Conservation (phyloP, 352 stramenopile species). For the Globisporangium abappressorium region DNA sequence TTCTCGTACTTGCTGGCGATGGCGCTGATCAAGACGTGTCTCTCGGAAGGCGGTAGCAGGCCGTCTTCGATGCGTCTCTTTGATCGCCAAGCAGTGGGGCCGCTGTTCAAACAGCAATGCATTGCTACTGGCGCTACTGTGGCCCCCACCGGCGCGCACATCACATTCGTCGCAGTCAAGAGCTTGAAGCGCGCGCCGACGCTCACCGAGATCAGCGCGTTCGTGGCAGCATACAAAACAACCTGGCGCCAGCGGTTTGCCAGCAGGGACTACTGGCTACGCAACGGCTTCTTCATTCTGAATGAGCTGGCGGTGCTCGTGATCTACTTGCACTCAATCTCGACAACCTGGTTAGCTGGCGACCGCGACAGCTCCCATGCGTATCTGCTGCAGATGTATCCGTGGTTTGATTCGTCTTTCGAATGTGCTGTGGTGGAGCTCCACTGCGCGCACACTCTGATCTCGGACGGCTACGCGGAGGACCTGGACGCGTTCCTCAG, state of each 20-base stretch:
- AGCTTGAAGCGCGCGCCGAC: not conserved
- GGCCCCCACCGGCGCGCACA: not conserved
- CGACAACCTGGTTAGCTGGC: not conserved
- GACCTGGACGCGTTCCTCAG: slow-evolving; percentile 21
- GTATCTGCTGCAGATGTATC: slow-evolving; percentile 1
- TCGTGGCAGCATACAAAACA: not conserved
- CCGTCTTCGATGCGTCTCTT: too few relatives aligned
- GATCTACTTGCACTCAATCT: not conserved
- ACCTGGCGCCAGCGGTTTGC: not conserved
- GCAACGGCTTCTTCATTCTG: slow-evolving; percentile 1
- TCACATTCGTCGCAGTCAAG: not conserved
- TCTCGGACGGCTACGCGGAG: not conserved
- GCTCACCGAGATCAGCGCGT: not conserved
- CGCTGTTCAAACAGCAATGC: not conserved
- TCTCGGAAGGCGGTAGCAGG: not conserved
- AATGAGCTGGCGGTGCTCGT: not conserved
- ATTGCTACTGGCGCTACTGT: not conserved
- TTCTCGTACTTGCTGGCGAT: not conserved
- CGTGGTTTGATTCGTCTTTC: not conserved
- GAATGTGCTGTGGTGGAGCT: not conserved
- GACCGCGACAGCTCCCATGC: too few relatives aligned
- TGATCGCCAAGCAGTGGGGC: not conserved
- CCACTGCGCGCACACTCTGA: too few relatives aligned
- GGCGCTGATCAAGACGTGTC: slow-evolving; percentile 2
- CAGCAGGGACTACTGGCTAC: not conserved